These are phyloP conservation scores for Fusarium anthophilum DNA, from an alignment of 2,329 filamentous ascomycete species.

Conservation along the genomic window DNA sequence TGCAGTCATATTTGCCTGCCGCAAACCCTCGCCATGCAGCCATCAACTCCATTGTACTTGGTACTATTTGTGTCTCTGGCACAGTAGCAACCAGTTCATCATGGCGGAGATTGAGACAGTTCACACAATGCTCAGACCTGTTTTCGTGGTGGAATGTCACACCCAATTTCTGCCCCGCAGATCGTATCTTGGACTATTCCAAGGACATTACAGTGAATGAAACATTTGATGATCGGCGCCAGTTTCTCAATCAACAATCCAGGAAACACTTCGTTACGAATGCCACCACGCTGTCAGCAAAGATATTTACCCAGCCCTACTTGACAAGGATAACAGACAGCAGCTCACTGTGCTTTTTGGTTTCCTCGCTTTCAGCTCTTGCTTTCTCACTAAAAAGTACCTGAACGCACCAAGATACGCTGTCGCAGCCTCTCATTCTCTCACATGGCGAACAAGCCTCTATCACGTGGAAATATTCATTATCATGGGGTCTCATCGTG, in stretches of 20 bases:
- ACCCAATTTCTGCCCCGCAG: neutral
- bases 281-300: neutral
- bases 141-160: neutral
- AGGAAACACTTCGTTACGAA: neutral
- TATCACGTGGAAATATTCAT: too few relatives aligned
- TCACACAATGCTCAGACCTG: neutral
- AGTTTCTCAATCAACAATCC: neutral
- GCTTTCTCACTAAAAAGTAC: neutral
- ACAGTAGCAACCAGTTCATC: neutral
- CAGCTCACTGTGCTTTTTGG: neutral
- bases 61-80: neutral
- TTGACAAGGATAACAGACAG: neutral
- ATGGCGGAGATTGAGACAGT: neutral
- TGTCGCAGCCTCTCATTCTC: neutral
- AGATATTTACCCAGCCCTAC: neutral
- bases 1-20: neutral
- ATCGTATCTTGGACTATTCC: neutral
- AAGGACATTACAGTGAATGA: conserved; percentile 2
- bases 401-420: neutral
- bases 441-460: neutral
- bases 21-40: neutral
- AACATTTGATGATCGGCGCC: conserved; percentile 2
- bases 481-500: too few relatives aligned
- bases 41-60: neutral
- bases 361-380: neutral